phyloP scores from a whole-genome alignment of 1,139 yeast genomes.

The Candida tunisiensis region DNA sequence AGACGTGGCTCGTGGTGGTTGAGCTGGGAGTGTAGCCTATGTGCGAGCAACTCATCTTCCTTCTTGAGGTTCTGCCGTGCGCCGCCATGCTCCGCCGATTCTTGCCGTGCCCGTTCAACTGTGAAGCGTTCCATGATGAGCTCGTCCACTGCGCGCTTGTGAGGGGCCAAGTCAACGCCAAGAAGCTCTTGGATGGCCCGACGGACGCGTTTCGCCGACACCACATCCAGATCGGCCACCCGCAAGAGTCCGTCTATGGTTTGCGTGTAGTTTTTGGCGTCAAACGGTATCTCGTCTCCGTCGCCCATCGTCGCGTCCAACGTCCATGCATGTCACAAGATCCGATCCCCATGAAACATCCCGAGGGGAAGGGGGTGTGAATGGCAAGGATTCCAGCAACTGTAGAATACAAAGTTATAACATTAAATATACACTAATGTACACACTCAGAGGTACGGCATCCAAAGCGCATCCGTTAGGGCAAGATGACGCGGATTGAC shows the following conservation, averaged over 20 bases:
- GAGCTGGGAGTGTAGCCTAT: slow-evolving; percentile 24
- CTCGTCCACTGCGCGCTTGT: slow-evolving; percentile 38
- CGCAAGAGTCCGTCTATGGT: slow-evolving; percentile 41
- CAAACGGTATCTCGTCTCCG: no score
- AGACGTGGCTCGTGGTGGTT: slow-evolving; percentile 8
- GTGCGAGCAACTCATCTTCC: slow-evolving; percentile 32
- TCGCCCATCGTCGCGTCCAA: no score
- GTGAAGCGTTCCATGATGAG: slow-evolving; percentile 46
- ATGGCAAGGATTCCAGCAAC: no score
- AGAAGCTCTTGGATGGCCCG: slow-evolving; percentile 55
- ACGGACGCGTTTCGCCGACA: slow-evolving; percentile 58
- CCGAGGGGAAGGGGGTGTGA: no score
- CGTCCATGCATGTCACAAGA: no score
- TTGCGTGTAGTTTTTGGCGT: background rate
- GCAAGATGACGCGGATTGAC: slow-evolving; percentile 93
- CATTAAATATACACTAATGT: no score
- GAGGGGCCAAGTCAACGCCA: slow-evolving; percentile 33
- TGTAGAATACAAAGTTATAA: no score
- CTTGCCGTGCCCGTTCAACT: slow-evolving; percentile 22
- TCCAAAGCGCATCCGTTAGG: slow-evolving; percentile 84
- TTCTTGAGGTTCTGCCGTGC: no score
- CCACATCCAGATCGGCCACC: slow-evolving; percentile 56
- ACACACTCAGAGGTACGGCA: slow-evolving; percentile 79
- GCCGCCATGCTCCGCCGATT: slow-evolving; percentile 20
- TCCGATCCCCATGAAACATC: no score